These are phyloP conservation scores for Ophiobolus disseminans DNA, from an alignment of 2,329 filamentous ascomycete genomes.

Conservation along the genomic window DNA sequence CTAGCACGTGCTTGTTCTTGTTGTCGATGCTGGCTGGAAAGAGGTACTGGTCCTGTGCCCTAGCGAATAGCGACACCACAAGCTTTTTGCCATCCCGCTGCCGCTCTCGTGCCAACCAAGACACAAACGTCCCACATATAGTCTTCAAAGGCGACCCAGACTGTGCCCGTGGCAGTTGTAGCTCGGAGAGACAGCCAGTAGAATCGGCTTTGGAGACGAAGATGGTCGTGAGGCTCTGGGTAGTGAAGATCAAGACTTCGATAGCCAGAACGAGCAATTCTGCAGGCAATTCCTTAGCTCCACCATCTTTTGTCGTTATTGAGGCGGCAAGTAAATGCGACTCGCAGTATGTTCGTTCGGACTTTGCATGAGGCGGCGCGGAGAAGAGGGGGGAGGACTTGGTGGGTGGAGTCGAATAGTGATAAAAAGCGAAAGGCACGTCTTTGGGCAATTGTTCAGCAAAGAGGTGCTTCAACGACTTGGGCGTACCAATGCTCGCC, in stretches of 20 bases:
- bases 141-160: constrained; percentile 74
- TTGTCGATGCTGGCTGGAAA: constrained; percentile 93
- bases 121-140: constrained; percentile 76
- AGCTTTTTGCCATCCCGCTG: constrained; percentile 70
- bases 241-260: constrained; percentile 86
- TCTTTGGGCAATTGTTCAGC: constrained; percentile 60
- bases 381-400: constrained; percentile 79
- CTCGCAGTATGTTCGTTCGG: constrained; percentile 84
- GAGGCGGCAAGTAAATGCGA: constrained; percentile 77
- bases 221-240: constrained; percentile 78
- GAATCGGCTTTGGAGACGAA: constrained; percentile 98
- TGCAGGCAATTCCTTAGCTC: constrained; percentile 28
- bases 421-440: constrained; percentile 74
- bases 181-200: constrained; percentile 79
- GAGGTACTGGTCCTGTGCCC: constrained; percentile 90
- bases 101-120: constrained; percentile 73
- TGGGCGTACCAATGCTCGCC: constrained; percentile 29
- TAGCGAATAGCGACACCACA: constrained; percentile 87
- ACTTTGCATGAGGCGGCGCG: constrained; percentile 72
- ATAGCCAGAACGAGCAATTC: constrained; percentile 80
- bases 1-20: constrained; percentile 83
- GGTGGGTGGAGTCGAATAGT: constrained; percentile 85
- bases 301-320: constrained; percentile 47
- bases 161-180: constrained; percentile 60
- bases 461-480: constrained; percentile 54